Conservation (phyloP, 306 rosid genomes). For the Dryas drummondii region DNA sequence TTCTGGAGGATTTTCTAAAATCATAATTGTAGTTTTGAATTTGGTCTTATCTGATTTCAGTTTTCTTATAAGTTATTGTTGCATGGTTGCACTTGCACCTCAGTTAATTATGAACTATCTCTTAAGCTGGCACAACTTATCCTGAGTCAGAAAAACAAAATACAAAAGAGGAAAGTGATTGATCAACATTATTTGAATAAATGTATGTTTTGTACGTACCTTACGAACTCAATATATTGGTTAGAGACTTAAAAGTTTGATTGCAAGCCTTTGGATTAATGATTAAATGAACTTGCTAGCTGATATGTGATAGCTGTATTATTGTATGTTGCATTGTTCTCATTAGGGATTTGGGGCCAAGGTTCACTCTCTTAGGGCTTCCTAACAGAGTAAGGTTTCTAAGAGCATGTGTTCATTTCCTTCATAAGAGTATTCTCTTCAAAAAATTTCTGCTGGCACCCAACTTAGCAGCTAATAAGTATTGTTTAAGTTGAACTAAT, state of each 20-base stretch:
- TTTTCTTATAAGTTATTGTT: neutral
- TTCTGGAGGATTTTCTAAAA: neutral
- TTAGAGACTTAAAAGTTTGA: neutral
- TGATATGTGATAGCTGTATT: neutral
- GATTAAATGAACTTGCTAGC: neutral
- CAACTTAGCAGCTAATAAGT: neutral
- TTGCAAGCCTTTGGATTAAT: neutral
- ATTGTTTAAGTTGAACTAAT: neutral
- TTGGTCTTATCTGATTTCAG: conserved; percentile 2
- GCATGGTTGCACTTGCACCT: neutral
- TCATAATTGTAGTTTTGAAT: neutral
- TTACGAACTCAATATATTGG: neutral
- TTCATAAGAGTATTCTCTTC: neutral
- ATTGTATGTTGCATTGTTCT: neutral
- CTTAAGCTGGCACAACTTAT: neutral
- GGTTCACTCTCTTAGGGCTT: neutral
- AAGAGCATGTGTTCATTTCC: neutral
- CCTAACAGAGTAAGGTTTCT: neutral
- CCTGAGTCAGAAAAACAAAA: neutral
- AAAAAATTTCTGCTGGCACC: neutral
- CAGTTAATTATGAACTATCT: neutral
- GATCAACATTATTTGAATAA: neutral
- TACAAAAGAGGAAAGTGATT: neutral
- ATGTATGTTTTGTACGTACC: neutral
- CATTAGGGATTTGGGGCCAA: neutral